These are phyloP conservation scores for Blastomyces percursus DNA, from an alignment of 2,329 filamentous ascomycete genomes.

Conservation along the genomic window DNA sequence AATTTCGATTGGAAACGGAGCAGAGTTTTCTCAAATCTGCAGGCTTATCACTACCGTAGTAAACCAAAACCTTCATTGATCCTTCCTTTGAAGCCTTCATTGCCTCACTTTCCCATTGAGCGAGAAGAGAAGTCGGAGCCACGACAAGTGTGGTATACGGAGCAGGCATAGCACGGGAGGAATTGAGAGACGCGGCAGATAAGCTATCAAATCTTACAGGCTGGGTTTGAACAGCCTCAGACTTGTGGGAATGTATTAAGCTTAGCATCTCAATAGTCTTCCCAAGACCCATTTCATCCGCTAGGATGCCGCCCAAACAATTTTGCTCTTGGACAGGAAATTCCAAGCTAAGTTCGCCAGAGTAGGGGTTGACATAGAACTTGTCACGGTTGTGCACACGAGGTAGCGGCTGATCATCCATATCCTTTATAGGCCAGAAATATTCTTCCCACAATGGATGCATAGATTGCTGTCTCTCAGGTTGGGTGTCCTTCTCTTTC, in stretches of 20 bases:
- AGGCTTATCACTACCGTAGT: slow-evolving; percentile 81
- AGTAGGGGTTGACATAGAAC: slow-evolving; percentile 97
- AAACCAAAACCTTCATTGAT: slow-evolving; percentile 72
- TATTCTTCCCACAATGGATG: slow-evolving; percentile 98
- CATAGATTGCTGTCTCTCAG: slow-evolving; percentile 68
- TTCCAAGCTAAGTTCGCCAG: slow-evolving; percentile 79
- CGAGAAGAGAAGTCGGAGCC: slow-evolving; percentile 92
- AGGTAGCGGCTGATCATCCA: slow-evolving; percentile 67
- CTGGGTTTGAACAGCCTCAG: slow-evolving; percentile 30
- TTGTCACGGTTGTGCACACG: slow-evolving; percentile 52
- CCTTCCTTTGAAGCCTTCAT: slow-evolving; percentile 79
- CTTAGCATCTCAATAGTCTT: slow-evolving; percentile 99
- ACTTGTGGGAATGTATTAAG: slow-evolving; percentile 73
- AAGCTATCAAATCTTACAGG: neutral
- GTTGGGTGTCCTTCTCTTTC: slow-evolving; percentile 73
- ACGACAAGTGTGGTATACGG: slow-evolving; percentile 87
- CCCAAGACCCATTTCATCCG: slow-evolving; percentile 92
- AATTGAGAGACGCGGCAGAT: slow-evolving; percentile 31
- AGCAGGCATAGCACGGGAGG: slow-evolving; percentile 51
- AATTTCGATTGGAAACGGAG: slow-evolving; percentile 57
- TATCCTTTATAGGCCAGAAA: slow-evolving; percentile 74
- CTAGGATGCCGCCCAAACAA: slow-evolving; percentile 83
- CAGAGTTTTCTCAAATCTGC: slow-evolving; percentile 70
- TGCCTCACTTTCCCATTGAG: slow-evolving; percentile 94
- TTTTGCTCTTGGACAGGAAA: slow-evolving; percentile 93